These are phyloP conservation scores for Penicillium daleae DNA, from an alignment of 495 filamentous ascomycete genomes.

Conservation along the genomic window DNA sequence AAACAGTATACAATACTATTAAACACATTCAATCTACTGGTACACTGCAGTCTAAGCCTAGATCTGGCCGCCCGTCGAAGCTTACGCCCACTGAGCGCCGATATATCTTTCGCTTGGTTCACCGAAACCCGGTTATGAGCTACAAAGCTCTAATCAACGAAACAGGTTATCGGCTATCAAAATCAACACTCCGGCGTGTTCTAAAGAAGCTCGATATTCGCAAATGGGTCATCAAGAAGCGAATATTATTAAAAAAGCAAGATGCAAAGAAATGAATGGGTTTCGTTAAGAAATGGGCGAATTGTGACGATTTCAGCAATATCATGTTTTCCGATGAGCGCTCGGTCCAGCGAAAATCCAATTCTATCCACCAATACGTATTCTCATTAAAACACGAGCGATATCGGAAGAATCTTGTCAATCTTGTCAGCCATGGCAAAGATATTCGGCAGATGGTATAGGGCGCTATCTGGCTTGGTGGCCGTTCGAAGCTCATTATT, in stretches of 20 bases:
- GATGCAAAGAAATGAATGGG: too few relatives aligned
- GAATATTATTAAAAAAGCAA: not conserved
- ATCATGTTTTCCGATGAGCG: too few relatives aligned
- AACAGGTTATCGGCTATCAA: too few relatives aligned
- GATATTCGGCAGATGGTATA: not conserved
- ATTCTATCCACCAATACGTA: too few relatives aligned
- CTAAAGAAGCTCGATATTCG: not conserved
- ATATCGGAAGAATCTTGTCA: slow-evolving; percentile 3
- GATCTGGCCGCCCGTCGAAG: not conserved
- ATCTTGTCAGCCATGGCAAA: not conserved
- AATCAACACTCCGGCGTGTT: not conserved
- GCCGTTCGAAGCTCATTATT: not conserved
- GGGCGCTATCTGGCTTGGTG: not conserved
- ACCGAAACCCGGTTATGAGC: not conserved
- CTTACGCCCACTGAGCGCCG: not conserved
- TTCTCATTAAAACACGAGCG: not conserved
- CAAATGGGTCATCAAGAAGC: slow-evolving; percentile 3
- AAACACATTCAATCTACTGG: not conserved
- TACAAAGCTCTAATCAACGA: too few relatives aligned
- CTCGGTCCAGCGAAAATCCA: too few relatives aligned
- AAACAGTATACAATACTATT: not conserved
- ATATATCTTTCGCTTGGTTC: not conserved
- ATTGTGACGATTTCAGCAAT: too few relatives aligned
- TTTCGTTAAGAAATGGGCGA: too few relatives aligned
- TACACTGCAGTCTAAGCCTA: not conserved